Evolutionary conservation across 371 early-diverging fungal genomes (phyloP).

Genomic region (Apophysomyces trapeziformis): DNA sequence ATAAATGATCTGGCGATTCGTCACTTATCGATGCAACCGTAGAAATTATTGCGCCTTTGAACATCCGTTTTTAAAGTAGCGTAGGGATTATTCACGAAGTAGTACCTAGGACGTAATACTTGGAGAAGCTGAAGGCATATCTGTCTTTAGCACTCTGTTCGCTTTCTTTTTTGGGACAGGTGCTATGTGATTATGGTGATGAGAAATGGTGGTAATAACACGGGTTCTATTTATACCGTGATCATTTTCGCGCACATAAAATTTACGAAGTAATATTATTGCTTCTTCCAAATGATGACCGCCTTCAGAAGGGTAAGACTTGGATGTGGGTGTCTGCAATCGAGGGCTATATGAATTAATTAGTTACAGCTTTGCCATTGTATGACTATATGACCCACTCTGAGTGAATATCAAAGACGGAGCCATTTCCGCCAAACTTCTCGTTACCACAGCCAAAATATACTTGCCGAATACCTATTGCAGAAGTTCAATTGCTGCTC

Average conservation of each 20-base stretch:
- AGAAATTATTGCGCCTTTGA: too few species aligned
- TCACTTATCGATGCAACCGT: too few species aligned
- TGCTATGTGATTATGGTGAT: slow-evolving; percentile 49
- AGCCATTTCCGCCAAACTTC: slow-evolving; percentile 95
- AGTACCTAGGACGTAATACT: background rate
- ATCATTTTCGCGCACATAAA: slow-evolving; percentile 91
- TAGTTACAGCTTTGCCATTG: background rate
- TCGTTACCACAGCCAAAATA: slow-evolving; percentile 94
- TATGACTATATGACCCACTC: slow-evolving; percentile 50
- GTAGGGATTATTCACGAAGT: too few species aligned
- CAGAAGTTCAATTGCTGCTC: too few species aligned
- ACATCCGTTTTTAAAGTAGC: too few species aligned
- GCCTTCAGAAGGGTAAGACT: slow-evolving; percentile 65
- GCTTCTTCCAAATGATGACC: slow-evolving; percentile 84
- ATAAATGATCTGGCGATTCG: too few species aligned
- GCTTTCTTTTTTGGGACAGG: slow-evolving; percentile 89
- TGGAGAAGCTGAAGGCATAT: slow-evolving; percentile 23
- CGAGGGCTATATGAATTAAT: slow-evolving; percentile 18
- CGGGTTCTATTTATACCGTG: slow-evolving; percentile 58
- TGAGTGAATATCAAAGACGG: slow-evolving; percentile 75
- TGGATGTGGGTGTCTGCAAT: slow-evolving; percentile 33
- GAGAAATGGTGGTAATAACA: background rate
- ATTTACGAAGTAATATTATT: slow-evolving; percentile 82
- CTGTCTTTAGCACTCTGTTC: slow-evolving; percentile 76
- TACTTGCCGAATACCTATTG: slow-evolving; percentile 71